Evolutionary conservation across 371 early-diverging fungal species (phyloP).

Genomic region (Batkoa obscura): DNA sequence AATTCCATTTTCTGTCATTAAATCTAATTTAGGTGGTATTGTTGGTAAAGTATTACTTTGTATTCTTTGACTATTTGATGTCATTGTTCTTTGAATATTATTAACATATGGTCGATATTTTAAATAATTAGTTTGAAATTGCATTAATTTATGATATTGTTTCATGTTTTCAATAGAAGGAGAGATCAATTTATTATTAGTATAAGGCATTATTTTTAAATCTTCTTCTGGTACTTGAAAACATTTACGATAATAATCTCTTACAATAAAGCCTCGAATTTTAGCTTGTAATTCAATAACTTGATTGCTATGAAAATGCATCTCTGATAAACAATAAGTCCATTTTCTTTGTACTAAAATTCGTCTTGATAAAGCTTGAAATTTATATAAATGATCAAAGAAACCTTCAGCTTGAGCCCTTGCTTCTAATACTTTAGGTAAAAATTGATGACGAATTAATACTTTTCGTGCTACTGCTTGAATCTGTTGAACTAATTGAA

Average conservation of each 20-base stretch:
- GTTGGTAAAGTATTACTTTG: background rate
- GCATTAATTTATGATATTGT: too few relatives aligned
- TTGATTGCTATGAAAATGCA: background rate
- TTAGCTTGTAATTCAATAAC: constrained; percentile 20
- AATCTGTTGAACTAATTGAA: background rate
- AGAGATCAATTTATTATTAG: too few relatives aligned
- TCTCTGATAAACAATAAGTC: background rate
- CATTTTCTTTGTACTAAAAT: constrained; percentile 9
- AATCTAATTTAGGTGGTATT: constrained; percentile 16
- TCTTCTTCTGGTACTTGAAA: background rate
- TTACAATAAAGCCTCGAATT: background rate
- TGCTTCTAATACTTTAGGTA: background rate
- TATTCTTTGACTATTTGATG: background rate
- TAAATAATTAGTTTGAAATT: constrained; percentile 65
- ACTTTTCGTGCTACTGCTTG: constrained; percentile 1
- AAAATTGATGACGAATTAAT: background rate
- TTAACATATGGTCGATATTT: constrained; percentile 28
- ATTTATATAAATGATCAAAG: background rate
- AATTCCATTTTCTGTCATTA: constrained; percentile 50
- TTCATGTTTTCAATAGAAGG: too few relatives aligned
- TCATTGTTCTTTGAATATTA: background rate
- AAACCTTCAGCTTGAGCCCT: background rate
- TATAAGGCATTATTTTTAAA: too few relatives aligned
- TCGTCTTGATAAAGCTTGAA: constrained; percentile 1
- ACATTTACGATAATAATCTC: constrained; percentile 1